A percentile compares a stretch with the other conserved stretches of the same genome.
These are phyloP conservation scores for Chionographis japonica DNA, from an alignment of 106 monocot genomes.

Conservation along the genomic window DNA sequence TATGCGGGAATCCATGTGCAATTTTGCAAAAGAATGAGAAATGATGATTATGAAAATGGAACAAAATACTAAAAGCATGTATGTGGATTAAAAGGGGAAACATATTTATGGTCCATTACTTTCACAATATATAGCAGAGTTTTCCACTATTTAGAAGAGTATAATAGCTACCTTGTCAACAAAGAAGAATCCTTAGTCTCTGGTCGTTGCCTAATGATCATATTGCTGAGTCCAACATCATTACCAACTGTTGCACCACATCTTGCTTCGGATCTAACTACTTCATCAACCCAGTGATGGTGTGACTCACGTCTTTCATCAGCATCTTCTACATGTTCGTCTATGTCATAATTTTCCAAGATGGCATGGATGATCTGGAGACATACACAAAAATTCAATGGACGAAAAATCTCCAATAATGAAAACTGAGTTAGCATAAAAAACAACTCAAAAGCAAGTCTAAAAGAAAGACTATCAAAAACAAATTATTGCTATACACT, in stretches of 20 bases:
- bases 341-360: constrained; percentile 63
- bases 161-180: constrained; percentile 49
- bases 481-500: too few relatives aligned
- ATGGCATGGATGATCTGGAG: constrained; percentile 65
- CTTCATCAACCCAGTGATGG: constrained; percentile 94
- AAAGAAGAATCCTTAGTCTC: constrained; percentile 46
- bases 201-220: constrained; percentile 16
- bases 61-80: too few relatives aligned
- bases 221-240: constrained; percentile 35
- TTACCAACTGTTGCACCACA: constrained; percentile 17
- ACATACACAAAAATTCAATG: neutral
- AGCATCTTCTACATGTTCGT: constrained; percentile 22
- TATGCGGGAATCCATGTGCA: too few relatives aligned
- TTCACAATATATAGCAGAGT: too few relatives aligned
- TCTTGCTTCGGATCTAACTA: constrained; percentile 71
- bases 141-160: too few relatives aligned
- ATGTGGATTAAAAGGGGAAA: too few relatives aligned
- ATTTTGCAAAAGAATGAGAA: too few relatives aligned
- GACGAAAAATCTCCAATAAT: constrained; percentile 2
- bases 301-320: constrained; percentile 38
- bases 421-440: neutral
- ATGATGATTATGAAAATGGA: too few relatives aligned
- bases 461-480: neutral
- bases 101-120: too few relatives aligned
- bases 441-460: neutral